These are phyloP conservation scores for Ensete glaucum DNA, from an alignment of 176 grass and related monocot genomes.

Conservation along the genomic window DNA sequence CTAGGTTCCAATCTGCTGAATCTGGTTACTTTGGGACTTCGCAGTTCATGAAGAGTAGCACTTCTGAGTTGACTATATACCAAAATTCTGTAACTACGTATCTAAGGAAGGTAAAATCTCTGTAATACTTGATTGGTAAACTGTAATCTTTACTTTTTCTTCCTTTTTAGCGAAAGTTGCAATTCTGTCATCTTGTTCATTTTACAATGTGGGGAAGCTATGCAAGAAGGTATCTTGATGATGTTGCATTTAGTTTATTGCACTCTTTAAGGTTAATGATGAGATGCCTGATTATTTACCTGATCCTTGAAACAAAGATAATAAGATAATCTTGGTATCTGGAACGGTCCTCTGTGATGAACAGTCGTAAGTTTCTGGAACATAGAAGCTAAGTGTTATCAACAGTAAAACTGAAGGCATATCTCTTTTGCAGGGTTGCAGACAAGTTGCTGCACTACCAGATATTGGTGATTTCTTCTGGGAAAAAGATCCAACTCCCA, in stretches of 20 bases:
- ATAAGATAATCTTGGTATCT: background rate
- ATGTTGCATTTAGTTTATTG: background rate
- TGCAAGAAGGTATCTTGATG: background rate
- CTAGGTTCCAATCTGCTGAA: background rate
- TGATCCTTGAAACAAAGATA: background rate
- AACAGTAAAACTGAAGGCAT: too few species aligned
- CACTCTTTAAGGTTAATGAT: background rate
- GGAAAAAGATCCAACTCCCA: slow-evolving; percentile 67
- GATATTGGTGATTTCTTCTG: slow-evolving; percentile 57
- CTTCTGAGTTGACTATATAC: background rate
- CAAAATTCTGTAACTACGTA: background rate
- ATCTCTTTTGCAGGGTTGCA: slow-evolving; percentile 25
- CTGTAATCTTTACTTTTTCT: background rate
- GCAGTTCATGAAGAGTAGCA: background rate
- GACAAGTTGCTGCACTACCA: slow-evolving; percentile 31
- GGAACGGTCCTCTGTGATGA: too few species aligned
- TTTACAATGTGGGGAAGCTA: background rate
- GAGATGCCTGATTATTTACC: background rate
- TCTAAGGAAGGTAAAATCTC: background rate
- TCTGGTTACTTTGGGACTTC: background rate
- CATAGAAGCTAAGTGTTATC: too few species aligned
- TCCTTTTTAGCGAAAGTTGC: background rate
- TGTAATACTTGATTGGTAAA: background rate
- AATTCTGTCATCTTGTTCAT: background rate
- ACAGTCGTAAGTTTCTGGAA: too few species aligned